Evolutionary conservation across 164 flowering plant genomes (phyloP).

Genomic region (Liriodendron chinense): DNA sequence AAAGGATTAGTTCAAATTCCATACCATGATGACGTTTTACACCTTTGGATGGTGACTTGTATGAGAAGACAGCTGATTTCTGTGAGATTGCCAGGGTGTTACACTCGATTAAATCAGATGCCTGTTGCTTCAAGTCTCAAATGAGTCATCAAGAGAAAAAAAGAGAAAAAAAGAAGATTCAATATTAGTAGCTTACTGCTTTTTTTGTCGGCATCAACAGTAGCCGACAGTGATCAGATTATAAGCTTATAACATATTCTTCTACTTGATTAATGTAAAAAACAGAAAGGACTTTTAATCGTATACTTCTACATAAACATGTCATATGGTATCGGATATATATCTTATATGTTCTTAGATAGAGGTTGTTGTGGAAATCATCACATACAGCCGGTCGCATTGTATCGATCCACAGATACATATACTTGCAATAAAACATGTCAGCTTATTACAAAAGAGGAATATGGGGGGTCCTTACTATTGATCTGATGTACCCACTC

Average conservation of each 20-base stretch:
- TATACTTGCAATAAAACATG: too few relatives aligned
- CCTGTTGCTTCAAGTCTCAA: conserved; percentile 1
- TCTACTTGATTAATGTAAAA: not conserved
- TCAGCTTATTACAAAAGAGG: too few relatives aligned
- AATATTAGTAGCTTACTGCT: not conserved
- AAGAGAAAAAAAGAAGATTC: not conserved
- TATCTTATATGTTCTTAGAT: too few relatives aligned
- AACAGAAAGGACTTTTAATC: not conserved
- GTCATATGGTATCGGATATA: too few relatives aligned
- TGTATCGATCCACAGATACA: too few relatives aligned
- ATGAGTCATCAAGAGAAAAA: not conserved
- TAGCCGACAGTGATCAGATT: not conserved
- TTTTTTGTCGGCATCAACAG: not conserved
- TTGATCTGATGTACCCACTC: too few relatives aligned
- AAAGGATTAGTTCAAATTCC: conserved; percentile 7
- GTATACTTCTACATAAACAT: not conserved
- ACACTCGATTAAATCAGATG: not conserved
- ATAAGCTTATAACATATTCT: not conserved
- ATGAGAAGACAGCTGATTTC: conserved; percentile 2
- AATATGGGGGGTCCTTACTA: too few relatives aligned
- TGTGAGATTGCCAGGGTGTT: conserved; percentile 4
- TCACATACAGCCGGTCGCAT: too few relatives aligned
- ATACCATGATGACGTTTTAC: conserved; percentile 32
- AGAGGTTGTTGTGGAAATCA: too few relatives aligned
- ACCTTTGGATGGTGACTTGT: not conserved